phyloP scores from a whole-genome alignment of 140 eudicot species.

The Anethum foeniculum region DNA sequence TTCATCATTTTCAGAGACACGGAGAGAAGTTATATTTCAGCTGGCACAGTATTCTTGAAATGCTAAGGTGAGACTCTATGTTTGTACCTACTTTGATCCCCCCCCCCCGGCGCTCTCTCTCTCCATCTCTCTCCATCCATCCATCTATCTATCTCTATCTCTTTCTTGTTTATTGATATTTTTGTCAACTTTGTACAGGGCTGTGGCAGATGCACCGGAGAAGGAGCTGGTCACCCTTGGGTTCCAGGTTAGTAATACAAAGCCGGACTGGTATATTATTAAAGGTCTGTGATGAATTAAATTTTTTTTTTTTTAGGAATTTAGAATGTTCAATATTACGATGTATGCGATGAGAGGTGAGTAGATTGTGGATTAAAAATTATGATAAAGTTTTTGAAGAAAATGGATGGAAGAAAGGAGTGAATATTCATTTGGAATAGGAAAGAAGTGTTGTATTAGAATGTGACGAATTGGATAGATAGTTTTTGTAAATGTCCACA shows the following conservation, averaged over 20 bases:
- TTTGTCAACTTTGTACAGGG: constrained; percentile 42
- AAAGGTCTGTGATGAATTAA: neutral
- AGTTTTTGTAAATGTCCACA: neutral
- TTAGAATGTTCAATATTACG: neutral
- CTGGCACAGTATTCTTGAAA: constrained; percentile 91
- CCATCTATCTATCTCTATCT: neutral
- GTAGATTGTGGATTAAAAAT: neutral
- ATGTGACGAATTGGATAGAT: neutral
- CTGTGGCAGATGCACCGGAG: constrained; percentile 90
- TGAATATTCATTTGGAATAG: neutral
- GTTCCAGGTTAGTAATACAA: constrained; percentile 66
- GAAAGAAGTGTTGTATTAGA: neutral
- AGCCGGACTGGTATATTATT: neutral
- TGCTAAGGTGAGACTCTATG: constrained; percentile 51
- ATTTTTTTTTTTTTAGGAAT: neutral
- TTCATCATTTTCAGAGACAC: constrained; percentile 45
- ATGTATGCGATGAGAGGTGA: neutral
- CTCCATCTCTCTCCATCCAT: neutral
- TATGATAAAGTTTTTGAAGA: neutral
- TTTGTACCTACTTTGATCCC: neutral
- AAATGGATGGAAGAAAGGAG: neutral
- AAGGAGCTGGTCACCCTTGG: constrained; percentile 94
- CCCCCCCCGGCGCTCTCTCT: neutral
- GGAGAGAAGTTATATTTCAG: constrained; percentile 87
- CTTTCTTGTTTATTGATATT: constrained; percentile 10